These are phyloP conservation scores for Spergularia azorica DNA, from an alignment of 179 eudicot species.

Conservation along the genomic window DNA sequence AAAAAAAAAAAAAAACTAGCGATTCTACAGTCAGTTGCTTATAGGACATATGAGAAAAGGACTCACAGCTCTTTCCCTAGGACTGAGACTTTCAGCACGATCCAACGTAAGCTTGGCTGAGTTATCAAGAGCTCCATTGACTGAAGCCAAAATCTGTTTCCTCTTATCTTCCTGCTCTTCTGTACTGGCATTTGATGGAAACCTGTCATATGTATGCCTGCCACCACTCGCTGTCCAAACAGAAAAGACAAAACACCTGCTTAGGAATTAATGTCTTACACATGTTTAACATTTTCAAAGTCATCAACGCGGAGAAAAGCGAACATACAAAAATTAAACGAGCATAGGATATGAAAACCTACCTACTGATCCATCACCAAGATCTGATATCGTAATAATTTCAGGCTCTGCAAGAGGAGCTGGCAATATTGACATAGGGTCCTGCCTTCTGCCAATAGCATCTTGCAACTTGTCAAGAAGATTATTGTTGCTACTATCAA, in stretches of 20 bases:
- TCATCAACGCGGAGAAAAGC: not conserved
- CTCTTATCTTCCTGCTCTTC: slow-evolving; percentile 96
- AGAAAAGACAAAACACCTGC: slow-evolving; percentile 11
- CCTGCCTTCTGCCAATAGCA: slow-evolving; percentile 95
- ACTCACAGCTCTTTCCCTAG: slow-evolving; percentile 97
- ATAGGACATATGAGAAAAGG: slow-evolving; percentile 1
- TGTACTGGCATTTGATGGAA: slow-evolving; percentile 76
- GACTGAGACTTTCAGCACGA: slow-evolving; percentile 84
- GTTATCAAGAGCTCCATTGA: slow-evolving; percentile 71
- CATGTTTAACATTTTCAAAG: not conserved
- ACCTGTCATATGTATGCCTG: slow-evolving; percentile 75
- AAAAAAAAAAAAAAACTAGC: too few relatives aligned
- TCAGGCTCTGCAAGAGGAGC: slow-evolving; percentile 65
- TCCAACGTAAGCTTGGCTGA: slow-evolving; percentile 42
- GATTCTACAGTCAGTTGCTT: not conserved
- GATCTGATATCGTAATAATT: slow-evolving; percentile 81
- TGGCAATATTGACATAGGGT: slow-evolving; percentile 82
- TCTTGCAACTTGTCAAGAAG: slow-evolving; percentile 99
- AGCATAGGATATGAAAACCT: not conserved
- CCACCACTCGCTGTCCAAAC: slow-evolving; percentile 53
- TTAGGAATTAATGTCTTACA: not conserved
- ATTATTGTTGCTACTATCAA: slow-evolving; percentile 63
- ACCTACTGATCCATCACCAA: slow-evolving; percentile 63
- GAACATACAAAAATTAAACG: not conserved
- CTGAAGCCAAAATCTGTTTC: slow-evolving; percentile 80